phyloP scores from a whole-genome alignment of 2,329 filamentous ascomycete genomes.

The Colletotrichum kahawae region DNA sequence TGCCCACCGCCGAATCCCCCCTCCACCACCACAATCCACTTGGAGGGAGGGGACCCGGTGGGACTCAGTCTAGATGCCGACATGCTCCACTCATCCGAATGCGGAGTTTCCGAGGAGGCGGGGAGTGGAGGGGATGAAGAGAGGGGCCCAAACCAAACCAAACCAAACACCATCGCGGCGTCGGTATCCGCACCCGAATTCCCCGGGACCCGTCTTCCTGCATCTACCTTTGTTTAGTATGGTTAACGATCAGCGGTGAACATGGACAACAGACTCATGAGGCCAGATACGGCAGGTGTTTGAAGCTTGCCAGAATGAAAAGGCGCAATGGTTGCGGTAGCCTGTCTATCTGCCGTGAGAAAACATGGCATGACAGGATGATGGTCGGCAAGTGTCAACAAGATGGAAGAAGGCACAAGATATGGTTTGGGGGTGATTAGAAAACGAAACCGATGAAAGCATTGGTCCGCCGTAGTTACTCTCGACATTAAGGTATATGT shows the following conservation, averaged over 20 bases:
- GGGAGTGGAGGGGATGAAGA: not conserved
- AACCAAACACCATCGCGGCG: not conserved
- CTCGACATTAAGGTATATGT: slow-evolving; percentile 1
- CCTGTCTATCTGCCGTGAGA: not conserved
- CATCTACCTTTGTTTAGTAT: not conserved
- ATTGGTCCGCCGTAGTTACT: not conserved
- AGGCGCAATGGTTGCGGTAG: not conserved
- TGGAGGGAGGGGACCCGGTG: not conserved
- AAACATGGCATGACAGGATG: too few species aligned
- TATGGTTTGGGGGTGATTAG: not conserved
- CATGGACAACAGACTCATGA: not conserved
- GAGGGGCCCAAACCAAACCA: not conserved
- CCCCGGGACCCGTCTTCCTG: not conserved
- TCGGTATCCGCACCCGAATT: not conserved
- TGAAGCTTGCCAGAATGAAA: too few species aligned
- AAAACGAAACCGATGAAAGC: not conserved
- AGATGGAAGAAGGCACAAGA: not conserved
- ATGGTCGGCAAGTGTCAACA: not conserved
- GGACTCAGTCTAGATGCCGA: not conserved
- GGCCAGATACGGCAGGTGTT: not conserved
- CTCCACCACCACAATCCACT: not conserved
- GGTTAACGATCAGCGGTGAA: not conserved
- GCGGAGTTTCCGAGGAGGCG: not conserved
- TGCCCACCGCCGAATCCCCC: not conserved
- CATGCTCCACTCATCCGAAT: not conserved